phyloP scores from a whole-genome alignment of 2,329 filamentous ascomycete species.

The Rutstroemia sydowiana region DNA sequence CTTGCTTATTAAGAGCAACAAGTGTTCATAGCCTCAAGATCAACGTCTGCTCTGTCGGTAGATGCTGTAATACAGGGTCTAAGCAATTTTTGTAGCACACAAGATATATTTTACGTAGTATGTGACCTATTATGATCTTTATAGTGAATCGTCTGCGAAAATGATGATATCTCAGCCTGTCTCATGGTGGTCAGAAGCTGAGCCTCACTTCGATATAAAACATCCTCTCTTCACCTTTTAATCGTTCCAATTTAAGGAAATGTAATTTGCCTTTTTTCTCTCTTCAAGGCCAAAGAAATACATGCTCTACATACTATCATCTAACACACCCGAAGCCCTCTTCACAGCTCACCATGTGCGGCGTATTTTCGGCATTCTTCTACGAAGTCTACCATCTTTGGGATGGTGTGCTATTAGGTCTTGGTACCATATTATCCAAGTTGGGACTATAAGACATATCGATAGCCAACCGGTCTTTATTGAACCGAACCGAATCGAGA shows the following conservation, averaged over 20 bases:
- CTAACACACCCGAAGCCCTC: no score
- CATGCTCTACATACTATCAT: background rate
- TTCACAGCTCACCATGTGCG: slow-evolving; percentile 14
- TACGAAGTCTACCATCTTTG: slow-evolving; percentile 22
- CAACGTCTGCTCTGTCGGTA: no score
- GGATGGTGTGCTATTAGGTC: slow-evolving; percentile 16
- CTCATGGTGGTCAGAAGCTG: background rate
- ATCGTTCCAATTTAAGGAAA: background rate
- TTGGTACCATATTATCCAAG: slow-evolving; percentile 13
- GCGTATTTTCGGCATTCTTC: slow-evolving; percentile 19
- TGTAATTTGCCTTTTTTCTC: background rate
- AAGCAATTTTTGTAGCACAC: no score
- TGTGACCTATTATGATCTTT: no score
- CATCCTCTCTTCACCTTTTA: background rate
- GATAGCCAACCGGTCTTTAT: background rate
- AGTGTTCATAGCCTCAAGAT: no score
- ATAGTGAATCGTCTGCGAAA: no score
- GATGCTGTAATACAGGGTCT: no score
- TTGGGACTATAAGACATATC: background rate
- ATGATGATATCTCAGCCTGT: no score
- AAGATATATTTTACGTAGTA: no score
- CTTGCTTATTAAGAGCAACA: background rate
- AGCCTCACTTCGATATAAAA: background rate
- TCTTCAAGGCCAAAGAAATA: no score
- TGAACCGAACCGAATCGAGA: background rate